These are phyloP conservation scores for Agapanthus africanus DNA, from an alignment of 106 monocot species.

Conservation along the genomic window DNA sequence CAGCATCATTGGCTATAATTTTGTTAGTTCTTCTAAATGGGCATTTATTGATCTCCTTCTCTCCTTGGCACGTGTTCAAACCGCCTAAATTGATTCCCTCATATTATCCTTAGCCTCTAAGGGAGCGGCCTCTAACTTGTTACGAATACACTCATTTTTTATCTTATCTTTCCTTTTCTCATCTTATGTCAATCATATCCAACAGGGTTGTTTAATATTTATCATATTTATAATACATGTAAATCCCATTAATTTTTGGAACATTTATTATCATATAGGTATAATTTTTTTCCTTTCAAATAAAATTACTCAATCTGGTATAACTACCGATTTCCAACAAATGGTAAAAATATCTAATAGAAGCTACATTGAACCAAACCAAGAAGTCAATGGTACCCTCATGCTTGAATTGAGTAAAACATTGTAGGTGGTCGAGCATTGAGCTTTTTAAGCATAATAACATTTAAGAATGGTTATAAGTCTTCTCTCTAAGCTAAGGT, in stretches of 20 bases:
- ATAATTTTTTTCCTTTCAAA: neutral
- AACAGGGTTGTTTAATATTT: neutral
- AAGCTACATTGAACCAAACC: neutral
- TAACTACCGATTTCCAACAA: neutral
- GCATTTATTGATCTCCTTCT: no score
- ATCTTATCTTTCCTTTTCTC: no score
- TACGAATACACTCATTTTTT: no score
- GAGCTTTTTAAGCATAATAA: neutral
- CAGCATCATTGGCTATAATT: no score
- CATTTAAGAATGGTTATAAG: neutral
- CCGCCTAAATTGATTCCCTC: no score
- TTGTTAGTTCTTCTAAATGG: no score
- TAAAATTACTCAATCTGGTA: neutral
- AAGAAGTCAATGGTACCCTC: no score
- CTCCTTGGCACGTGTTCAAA: no score
- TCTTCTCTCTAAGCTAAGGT: neutral
- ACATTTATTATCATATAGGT: neutral
- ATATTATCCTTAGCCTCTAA: no score
- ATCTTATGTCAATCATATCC: no score
- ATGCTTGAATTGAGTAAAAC: no score
- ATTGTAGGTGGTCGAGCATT: neutral
- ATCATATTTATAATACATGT: neutral
- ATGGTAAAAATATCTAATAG: neutral
- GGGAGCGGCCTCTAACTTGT: no score
- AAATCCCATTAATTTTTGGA: neutral